Percentiles rank a stretch among this genome's conserved stretches.
These are phyloP conservation scores for Xylaria acuta DNA, from an alignment of 495 filamentous ascomycete genomes.

Conservation along the genomic window DNA sequence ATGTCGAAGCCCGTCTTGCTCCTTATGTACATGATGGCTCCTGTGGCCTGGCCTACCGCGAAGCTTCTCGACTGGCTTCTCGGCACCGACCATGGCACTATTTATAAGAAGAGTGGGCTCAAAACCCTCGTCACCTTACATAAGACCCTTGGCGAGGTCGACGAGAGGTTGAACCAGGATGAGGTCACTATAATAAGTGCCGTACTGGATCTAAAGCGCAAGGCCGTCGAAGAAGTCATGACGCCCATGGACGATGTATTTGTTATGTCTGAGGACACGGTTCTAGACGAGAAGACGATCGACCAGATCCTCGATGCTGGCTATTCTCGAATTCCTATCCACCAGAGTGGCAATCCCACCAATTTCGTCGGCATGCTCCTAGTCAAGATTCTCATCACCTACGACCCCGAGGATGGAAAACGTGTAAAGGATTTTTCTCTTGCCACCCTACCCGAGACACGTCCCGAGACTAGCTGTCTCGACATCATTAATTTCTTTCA, in stretches of 20 bases:
- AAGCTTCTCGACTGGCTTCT: conserved; percentile 88
- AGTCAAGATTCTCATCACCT: conserved; percentile 98
- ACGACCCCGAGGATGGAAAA: conserved; percentile 91
- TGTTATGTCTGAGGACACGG: conserved; percentile 88
- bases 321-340: conserved; percentile 94
- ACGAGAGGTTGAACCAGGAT: conserved; percentile 91
- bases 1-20: conserved; percentile 87
- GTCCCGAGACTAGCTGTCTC: conserved; percentile 91
- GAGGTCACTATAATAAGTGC: conserved; percentile 99
- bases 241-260: conserved; percentile 98
- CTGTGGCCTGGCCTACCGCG: conserved; percentile 86
- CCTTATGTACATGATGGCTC: conserved; percentile 90
- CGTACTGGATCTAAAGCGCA: conserved; percentile 94
- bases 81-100: conserved; percentile 90
- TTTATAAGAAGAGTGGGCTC: conserved; percentile 94
- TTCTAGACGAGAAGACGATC: conserved; percentile 91
- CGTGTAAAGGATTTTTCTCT: conserved; percentile 87
- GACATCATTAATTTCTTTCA: conserved; percentile 99
- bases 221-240: conserved; percentile 94
- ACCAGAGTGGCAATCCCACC: conserved; percentile 77
- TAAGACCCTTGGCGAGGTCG: conserved; percentile 83
- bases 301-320: conserved; percentile 89
- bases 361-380: conserved; percentile 98
- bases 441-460: conserved; percentile 92
- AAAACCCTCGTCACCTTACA: conserved; percentile 84